phyloP scores from a whole-genome alignment of 129 eudicot species.

The Oenanthe sinensis region DNA sequence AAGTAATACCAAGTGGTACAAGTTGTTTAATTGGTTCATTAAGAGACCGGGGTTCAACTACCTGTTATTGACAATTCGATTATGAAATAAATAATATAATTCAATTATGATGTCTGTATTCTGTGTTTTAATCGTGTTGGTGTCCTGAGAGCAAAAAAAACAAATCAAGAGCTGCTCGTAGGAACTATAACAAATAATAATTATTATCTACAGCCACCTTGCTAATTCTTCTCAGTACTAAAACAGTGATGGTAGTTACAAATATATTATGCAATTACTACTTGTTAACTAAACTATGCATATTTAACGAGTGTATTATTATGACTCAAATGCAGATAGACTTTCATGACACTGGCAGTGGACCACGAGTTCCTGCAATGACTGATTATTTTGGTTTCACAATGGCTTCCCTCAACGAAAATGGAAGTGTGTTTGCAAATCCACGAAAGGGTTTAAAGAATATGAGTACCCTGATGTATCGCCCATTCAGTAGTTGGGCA shows the following conservation, averaged over 20 bases:
- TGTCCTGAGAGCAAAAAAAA: neutral
- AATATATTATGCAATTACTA: neutral
- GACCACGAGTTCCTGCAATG: slow-evolving; percentile 94
- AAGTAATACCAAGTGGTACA: neutral
- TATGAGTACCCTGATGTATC: slow-evolving; percentile 93
- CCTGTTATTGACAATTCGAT: neutral
- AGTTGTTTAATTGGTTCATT: neutral
- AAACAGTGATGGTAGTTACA: neutral
- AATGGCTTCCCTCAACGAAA: slow-evolving; percentile 87
- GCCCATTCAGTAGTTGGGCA: slow-evolving; percentile 96
- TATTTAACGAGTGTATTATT: neutral
- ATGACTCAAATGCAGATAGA: slow-evolving; percentile 55
- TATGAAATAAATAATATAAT: neutral
- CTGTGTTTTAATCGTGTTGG: neutral
- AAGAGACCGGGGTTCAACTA: neutral
- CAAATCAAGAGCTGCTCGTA: neutral
- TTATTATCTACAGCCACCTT: neutral
- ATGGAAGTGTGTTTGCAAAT: slow-evolving; percentile 90
- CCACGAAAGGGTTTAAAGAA: slow-evolving; percentile 86
- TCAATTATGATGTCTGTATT: no score
- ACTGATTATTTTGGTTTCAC: slow-evolving; percentile 97
- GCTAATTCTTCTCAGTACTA: neutral
- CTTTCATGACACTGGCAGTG: slow-evolving; percentile 96
- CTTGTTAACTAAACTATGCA: neutral
- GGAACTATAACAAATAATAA: neutral